phyloP scores from a whole-genome alignment of 2,329 filamentous ascomycete genomes.

The Dactylellina cionopaga region DNA sequence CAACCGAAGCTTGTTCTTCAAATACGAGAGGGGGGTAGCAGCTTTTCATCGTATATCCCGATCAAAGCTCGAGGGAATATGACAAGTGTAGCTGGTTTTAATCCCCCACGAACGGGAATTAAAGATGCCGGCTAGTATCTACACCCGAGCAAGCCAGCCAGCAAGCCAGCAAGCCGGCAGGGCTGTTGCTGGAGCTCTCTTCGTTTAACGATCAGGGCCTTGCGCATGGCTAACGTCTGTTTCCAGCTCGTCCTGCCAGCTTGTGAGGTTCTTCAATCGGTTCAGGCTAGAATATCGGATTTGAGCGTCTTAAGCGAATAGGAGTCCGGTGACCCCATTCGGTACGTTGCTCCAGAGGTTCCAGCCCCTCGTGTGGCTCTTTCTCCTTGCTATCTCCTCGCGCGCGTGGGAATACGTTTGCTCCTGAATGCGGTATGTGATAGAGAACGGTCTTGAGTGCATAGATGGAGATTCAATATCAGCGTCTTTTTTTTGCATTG shows the following conservation, averaged over 20 bases:
- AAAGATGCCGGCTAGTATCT: constrained; percentile 36
- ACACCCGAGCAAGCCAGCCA: constrained; percentile 22
- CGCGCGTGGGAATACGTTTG: constrained; percentile 18
- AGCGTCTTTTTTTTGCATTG: constrained; percentile 5
- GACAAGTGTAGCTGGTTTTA: too few relatives aligned
- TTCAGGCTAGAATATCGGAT: constrained; percentile 39
- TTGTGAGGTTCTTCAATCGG: neutral
- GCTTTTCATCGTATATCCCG: constrained; percentile 17
- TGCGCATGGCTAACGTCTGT: constrained; percentile 9
- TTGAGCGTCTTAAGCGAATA: constrained; percentile 48
- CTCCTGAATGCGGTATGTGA: constrained; percentile 51
- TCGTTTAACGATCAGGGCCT: constrained; percentile 3
- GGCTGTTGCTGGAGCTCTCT: constrained; percentile 26
- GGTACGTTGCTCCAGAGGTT: constrained; percentile 8
- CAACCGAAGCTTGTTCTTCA: constrained; percentile 30
- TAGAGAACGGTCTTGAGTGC: constrained; percentile 50
- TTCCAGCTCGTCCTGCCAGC: constrained; percentile 4
- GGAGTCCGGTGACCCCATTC: constrained; percentile 44
- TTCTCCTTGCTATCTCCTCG: constrained; percentile 19
- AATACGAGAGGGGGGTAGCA: constrained; percentile 17
- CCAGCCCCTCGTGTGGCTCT: constrained; percentile 18
- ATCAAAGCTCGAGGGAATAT: too few relatives aligned
- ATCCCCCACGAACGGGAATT: constrained; percentile 47
- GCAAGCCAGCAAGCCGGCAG: constrained; percentile 4
- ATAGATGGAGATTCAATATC: constrained; percentile 32